These are phyloP conservation scores for Fusarium sublunatum DNA, from an alignment of 2,329 filamentous ascomycete species.

Conservation along the genomic window DNA sequence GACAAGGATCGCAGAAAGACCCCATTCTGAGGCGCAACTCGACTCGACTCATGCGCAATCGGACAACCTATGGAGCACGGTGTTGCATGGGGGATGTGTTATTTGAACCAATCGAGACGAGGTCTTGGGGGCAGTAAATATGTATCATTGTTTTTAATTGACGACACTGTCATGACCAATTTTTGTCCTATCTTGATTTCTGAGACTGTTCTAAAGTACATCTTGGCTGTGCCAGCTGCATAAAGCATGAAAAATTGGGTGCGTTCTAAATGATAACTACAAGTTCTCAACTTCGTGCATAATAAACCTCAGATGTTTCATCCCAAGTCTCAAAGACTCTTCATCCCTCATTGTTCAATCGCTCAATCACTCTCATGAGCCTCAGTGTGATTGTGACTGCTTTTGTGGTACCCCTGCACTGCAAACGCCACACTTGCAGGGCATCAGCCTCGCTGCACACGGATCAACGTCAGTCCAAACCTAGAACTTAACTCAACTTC, in stretches of 20 bases:
- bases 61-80: constrained; percentile 35
- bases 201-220: too few species aligned
- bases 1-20: constrained; percentile 40
- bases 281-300: too few species aligned
- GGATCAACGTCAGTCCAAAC: constrained; percentile 43
- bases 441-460: constrained; percentile 40
- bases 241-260: too few species aligned
- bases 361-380: neutral
- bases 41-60: constrained; percentile 26
- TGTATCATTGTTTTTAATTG: constrained; percentile 43
- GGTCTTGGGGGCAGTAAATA: constrained; percentile 38
- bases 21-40: constrained; percentile 32
- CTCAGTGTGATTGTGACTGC: neutral
- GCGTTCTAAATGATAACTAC: too few species aligned
- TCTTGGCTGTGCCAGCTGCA: too few species aligned
- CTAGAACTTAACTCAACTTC: constrained; percentile 19
- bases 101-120: constrained; percentile 30
- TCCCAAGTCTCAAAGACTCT: neutral
- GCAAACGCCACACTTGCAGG: constrained; percentile 31
- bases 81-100: constrained; percentile 34
- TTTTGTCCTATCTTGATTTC: neutral
- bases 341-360: neutral
- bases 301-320: neutral
- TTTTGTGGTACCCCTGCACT: constrained; percentile 1
- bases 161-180: constrained; percentile 33